Evolutionary conservation across 257 asterid species (phyloP).

Genomic region (Rhazya stricta): DNA sequence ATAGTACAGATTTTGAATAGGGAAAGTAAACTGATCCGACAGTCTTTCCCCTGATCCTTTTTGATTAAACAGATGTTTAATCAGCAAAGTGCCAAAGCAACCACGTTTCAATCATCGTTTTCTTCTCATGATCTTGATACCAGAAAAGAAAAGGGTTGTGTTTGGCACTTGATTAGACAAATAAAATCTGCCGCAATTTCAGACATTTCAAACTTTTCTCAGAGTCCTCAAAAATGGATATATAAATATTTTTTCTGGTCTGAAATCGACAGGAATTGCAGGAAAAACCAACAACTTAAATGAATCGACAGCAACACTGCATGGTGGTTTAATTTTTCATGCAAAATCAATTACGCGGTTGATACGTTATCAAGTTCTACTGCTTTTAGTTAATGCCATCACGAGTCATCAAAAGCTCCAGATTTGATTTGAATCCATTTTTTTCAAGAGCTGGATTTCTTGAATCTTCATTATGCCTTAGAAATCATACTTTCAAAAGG

Average conservation of each 20-base stretch:
- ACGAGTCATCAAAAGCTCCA: neutral
- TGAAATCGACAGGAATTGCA: neutral
- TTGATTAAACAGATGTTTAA: neutral
- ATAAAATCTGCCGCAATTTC: conserved; percentile 6
- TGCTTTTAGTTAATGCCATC: neutral
- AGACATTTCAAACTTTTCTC: conserved; percentile 9
- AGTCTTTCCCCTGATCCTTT: neutral
- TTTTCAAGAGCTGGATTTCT: conserved; percentile 1
- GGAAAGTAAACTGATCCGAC: neutral
- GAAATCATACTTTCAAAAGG: neutral
- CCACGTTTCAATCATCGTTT: neutral
- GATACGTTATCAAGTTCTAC: neutral
- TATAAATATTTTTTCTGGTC: neutral
- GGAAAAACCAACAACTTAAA: neutral
- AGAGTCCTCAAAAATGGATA: neutral
- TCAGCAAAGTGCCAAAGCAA: neutral
- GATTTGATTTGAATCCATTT: neutral
- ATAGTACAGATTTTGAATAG: neutral
- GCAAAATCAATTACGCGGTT: neutral
- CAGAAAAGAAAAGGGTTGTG: neutral
- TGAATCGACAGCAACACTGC: neutral
- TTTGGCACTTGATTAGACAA: neutral
- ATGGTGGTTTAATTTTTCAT: neutral
- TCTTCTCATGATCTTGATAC: neutral
- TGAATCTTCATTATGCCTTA: neutral